A percentile compares a stretch with the other conserved stretches of the same genome.
Conservation (phyloP, 1,284 basidiomycete species). For the Flammula alnicola region DNA sequence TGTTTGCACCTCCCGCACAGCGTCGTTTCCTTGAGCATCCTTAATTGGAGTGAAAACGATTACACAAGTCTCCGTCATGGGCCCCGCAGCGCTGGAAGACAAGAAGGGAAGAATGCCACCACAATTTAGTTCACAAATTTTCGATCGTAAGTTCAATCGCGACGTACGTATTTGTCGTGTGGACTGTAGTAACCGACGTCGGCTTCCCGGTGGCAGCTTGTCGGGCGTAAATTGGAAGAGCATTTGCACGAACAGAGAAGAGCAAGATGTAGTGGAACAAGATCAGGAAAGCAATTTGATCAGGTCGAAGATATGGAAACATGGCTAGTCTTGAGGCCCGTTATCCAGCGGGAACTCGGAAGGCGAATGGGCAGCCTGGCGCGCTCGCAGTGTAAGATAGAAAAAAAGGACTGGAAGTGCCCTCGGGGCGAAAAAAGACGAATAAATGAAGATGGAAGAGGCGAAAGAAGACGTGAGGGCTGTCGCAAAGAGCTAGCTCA, state of each 20-base stretch:
- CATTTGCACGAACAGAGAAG: conserved; percentile 26
- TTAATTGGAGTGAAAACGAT: conserved; percentile 62
- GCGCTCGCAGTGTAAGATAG: conserved; percentile 24
- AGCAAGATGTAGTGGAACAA: conserved; percentile 33
- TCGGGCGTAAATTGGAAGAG: conserved; percentile 29
- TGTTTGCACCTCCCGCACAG: conserved; percentile 60
- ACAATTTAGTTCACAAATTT: background rate
- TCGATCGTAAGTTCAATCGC: background rate
- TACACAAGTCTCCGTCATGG: conserved; percentile 65
- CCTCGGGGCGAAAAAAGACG: conserved; percentile 51
- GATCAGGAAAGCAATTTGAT: conserved; percentile 28
- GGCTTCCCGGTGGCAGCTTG: conserved; percentile 28
- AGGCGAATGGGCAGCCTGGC: conserved; percentile 24
- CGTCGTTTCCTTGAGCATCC: conserved; percentile 51
- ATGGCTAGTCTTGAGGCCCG: conserved; percentile 44
- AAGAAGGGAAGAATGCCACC: conserved; percentile 3
- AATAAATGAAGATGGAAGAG: conserved; percentile 23
- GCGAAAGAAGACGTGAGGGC: conserved; percentile 13
- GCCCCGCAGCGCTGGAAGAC: conserved; percentile 44
- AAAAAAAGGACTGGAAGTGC: conserved; percentile 58
- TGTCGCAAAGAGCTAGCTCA: conserved; percentile 12
- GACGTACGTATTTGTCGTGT: conserved; percentile 43
- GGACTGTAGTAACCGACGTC: conserved; percentile 37
- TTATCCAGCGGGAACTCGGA: conserved; percentile 56
- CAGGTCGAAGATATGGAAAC: conserved; percentile 27